Evolutionary conservation across 208 protist genomes (phyloP), one percentile per base, ranked within the genome.

Genomic region (Trypanosoma rangeli): DNA sequence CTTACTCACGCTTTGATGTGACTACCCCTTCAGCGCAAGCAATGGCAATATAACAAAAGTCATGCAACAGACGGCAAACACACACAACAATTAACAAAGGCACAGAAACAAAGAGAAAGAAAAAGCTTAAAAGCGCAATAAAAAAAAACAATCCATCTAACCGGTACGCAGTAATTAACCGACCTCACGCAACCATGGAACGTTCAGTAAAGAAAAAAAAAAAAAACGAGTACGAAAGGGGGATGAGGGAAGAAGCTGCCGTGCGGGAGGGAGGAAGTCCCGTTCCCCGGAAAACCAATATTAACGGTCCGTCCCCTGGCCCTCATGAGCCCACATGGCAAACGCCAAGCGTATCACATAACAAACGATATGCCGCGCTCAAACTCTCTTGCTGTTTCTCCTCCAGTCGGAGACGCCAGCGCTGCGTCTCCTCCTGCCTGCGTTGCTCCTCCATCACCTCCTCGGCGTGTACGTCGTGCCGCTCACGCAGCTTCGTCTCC

Each of bases 161-260:
- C n/a, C n/a, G n/a, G n/a, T n/a, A n/a, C n/a, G n/a, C n/a, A n/a
- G n/a, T n/a, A n/a, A n/a, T n/a, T n/a, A n/a, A n/a, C n/a, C n/a
- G n/a, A n/a, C n/a, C n/a, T n/a, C n/a, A n/a, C n/a, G n/a, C n/a
- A n/a, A n/a, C n/a, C n/a, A n/a, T n/a, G n/a, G n/a, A n/a, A n/a
- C n/a, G n/a, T n/a, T n/a, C n/a, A n/a, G n/a, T n/a, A 18, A 56
- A 10, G 62, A 68, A 24, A 76, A n/a, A 28, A 70, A 52, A 31
- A 76, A 65, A 54, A 76, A 70, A 24, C 70, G 62, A 42, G 70
- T 69, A 31, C 56, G 42, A 39, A 76, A 76, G 29, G 56, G 70
- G 70, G 16, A 76, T 64, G 20, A 76, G 56, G 24, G 70, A 31
- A 44, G 70, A 63, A 12, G 63, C n/a, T n/a, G n/a, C n/a, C n/a